Evolutionary conservation across 2,329 filamentous ascomycete species (phyloP).

Genomic region (Monilinia fructicola): DNA sequence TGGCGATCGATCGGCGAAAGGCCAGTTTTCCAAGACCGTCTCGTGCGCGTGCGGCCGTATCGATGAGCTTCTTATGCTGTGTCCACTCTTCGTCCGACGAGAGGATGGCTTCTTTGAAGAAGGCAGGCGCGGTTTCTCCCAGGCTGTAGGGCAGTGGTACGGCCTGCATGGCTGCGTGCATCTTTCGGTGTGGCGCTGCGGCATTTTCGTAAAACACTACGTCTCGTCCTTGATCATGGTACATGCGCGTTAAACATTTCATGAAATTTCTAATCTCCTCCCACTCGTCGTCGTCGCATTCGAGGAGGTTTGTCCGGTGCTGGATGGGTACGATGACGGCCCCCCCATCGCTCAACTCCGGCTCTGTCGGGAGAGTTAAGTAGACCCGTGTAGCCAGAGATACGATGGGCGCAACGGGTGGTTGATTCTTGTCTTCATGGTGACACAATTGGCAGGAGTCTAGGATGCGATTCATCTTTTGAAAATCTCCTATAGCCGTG

Average conservation of each 20-base stretch:
- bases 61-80: constrained; percentile 92
- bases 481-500: constrained; percentile 81
- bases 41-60: constrained; percentile 68
- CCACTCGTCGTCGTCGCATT: constrained; percentile 99
- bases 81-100: constrained; percentile 89
- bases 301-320: constrained; percentile 86
- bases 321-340: constrained; percentile 87
- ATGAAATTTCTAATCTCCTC: constrained; percentile 99
- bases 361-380: constrained; percentile 84
- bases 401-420: constrained; percentile 80
- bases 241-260: constrained; percentile 92
- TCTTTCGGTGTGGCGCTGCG: constrained; percentile 71
- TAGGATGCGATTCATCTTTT: constrained; percentile 82
- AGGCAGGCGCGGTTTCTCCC: constrained; percentile 89
- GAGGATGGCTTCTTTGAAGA: constrained; percentile 93
- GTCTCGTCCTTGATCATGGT: constrained; percentile 87
- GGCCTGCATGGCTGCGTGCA: constrained; percentile 81
- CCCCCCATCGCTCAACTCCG: constrained; percentile 79
- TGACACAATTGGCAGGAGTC: constrained; percentile 89
- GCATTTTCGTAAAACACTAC: constrained; percentile 99
- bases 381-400: constrained; percentile 84
- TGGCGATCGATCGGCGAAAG: constrained; percentile 79
- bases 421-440: constrained; percentile 75
- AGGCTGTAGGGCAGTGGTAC: constrained; percentile 87
- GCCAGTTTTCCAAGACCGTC: constrained; percentile 74